phyloP scores from a whole-genome alignment of 106 monocot species.

The Platanthera zijinensis region DNA sequence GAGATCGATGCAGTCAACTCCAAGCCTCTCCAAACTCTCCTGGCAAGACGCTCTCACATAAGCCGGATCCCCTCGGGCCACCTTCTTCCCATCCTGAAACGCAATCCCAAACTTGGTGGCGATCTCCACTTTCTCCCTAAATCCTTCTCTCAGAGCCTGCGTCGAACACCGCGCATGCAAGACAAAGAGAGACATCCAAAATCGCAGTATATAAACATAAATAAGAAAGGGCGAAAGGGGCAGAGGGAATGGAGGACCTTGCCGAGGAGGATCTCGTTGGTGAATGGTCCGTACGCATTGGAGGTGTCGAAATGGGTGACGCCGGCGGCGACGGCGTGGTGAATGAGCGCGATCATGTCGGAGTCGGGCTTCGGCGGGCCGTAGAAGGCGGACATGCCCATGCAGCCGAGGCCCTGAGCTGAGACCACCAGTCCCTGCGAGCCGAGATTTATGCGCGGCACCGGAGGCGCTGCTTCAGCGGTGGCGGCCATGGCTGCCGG shows the following conservation, averaged over 20 bases:
- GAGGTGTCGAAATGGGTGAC: conserved; percentile 42
- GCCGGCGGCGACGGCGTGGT: conserved; percentile 29
- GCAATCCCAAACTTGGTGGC: conserved; percentile 39
- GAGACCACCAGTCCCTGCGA: conserved; percentile 61
- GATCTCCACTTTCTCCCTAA: conserved; percentile 26
- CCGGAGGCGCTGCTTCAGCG: neutral
- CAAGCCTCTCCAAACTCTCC: conserved; percentile 37
- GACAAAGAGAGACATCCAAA: too few species aligned
- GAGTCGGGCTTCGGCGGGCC: conserved; percentile 45
- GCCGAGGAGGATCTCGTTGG: conserved; percentile 45
- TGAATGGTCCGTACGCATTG: conserved; percentile 39
- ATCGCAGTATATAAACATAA: too few species aligned
- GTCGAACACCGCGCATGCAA: neutral
- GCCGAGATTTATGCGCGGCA: conserved; percentile 42
- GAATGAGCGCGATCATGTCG: conserved; percentile 42
- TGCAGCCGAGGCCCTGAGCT: conserved; percentile 43
- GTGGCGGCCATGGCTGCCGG: neutral
- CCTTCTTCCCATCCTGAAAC: neutral
- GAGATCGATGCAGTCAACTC: conserved; percentile 38
- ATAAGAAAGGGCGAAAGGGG: too few species aligned
- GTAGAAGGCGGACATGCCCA: conserved; percentile 61
- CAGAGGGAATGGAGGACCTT: conserved; percentile 15
- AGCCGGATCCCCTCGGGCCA: conserved; percentile 1
- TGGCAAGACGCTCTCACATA: conserved; percentile 26
- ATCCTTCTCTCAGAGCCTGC: conserved; percentile 18